phyloP scores from a whole-genome alignment of 306 rosid species.

The Quillaja saponaria region DNA sequence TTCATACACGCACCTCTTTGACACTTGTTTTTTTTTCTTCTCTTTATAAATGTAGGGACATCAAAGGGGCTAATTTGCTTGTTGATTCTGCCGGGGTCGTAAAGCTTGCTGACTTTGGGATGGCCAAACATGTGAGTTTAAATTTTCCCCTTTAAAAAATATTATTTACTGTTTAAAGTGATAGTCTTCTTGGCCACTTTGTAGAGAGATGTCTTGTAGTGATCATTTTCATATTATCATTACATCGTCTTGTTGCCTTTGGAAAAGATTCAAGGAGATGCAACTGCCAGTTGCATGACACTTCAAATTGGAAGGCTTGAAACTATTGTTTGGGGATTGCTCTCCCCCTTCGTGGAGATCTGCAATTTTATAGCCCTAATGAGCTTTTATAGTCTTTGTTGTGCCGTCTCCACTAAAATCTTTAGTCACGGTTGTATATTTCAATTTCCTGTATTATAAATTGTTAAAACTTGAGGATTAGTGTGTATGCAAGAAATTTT shows the following conservation, averaged over 20 bases:
- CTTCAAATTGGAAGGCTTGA: slow-evolving; percentile 22
- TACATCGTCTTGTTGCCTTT: not conserved
- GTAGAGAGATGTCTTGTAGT: not conserved
- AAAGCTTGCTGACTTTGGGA: slow-evolving; percentile 98
- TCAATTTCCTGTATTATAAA: not conserved
- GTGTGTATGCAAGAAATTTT: not conserved
- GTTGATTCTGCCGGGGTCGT: slow-evolving; percentile 93
- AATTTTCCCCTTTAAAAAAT: slow-evolving; percentile 5
- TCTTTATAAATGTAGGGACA: slow-evolving; percentile 57
- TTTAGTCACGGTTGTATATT: not conserved
- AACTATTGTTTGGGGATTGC: slow-evolving; percentile 4
- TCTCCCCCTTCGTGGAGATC: slow-evolving; percentile 15
- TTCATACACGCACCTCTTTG: not conserved
- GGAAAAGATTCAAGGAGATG: not conserved
- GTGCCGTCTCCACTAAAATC: not conserved
- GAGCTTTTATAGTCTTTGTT: not conserved
- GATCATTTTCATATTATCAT: not conserved
- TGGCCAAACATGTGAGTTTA: slow-evolving; percentile 91
- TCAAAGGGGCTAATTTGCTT: slow-evolving; percentile 95
- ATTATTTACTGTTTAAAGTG: slow-evolving; percentile 1
- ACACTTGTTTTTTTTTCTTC: not conserved
- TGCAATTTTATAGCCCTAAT: slow-evolving; percentile 1
- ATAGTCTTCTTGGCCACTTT: not conserved
- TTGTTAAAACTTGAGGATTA: slow-evolving; percentile 10
- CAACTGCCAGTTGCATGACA: not conserved